Evolutionary conservation across 2,329 filamentous ascomycete genomes (phyloP), one percentile per base, ranked within the genome.

Genomic region (Penicillium hordei): DNA sequence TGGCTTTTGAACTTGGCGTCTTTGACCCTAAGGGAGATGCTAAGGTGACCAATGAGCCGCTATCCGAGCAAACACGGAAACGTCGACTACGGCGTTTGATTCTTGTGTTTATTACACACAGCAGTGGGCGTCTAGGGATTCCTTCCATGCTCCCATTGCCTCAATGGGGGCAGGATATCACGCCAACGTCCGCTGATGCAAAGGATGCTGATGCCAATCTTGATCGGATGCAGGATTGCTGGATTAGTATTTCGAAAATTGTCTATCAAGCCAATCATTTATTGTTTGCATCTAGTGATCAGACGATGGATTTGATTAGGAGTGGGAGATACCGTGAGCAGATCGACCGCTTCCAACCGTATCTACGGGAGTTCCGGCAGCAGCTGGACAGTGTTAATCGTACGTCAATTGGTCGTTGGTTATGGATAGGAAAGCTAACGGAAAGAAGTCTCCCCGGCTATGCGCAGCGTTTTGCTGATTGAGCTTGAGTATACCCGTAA

Each of bases 401-500:
- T 76, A 58, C 68, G 74, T 70, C n/a, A 36, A 43, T 19, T 44
- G 10, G 17, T 19, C 9, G 31, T 42, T 43, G 10, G 9, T 23
- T 29, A 9, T 7, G 31, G 12, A 19, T 25, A 44, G 4, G 8
- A 52, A 52, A 54, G 46, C 68, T 75, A 65, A 75, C 55, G 39
- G 6, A 42, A 27, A 29, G 55, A 63, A 81, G 83, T 87, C 31
- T 79, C 82, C 1, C 77, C 80, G 17, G 78, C 83, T 56, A 85
- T 88, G 76, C 80, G 82, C 45, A 86, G 92, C 71, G 93, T 97
- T 58, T 81, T 99, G 31, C 89, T 86, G 8, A 97, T 97, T 64
- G 94, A 99, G 77, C 97, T 94, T 70, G 91, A 97, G 70, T 97
- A 97, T 71, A 91, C 93, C 27, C 86, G 93, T 68, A 89, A 72